Evolutionary conservation across 2,329 filamentous ascomycete genomes (phyloP).

Genomic region (Aspergillus sp.): DNA sequence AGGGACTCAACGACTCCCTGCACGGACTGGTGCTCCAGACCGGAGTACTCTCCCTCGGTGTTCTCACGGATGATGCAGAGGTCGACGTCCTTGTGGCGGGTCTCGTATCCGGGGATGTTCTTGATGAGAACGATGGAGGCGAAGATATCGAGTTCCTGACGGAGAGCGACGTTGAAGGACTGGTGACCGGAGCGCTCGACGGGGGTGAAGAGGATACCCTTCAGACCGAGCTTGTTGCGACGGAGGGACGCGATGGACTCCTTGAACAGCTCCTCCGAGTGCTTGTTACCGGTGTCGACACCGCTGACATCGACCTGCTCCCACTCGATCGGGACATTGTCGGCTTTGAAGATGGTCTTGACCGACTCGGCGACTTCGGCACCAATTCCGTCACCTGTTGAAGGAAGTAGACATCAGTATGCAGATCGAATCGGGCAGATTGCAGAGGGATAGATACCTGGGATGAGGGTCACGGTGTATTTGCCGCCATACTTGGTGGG

Average conservation of each 20-base stretch:
- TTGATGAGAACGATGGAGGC: constrained; percentile 97
- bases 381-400: constrained; percentile 82
- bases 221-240: constrained; percentile 98
- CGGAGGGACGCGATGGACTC: constrained; percentile 93
- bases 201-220: constrained; percentile 97
- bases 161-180: constrained; percentile 98
- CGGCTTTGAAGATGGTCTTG: constrained; percentile 99
- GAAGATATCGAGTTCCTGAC: constrained; percentile 99
- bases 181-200: constrained; percentile 96
- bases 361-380: constrained; percentile 97
- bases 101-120: constrained; percentile 98
- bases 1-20: constrained; percentile 95
- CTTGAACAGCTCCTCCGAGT: constrained; percentile 91
- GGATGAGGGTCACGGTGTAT: constrained; percentile 98
- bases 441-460: constrained; percentile 57
- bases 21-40: constrained; percentile 97
- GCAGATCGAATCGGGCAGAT: not conserved
- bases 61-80: constrained; percentile 99
- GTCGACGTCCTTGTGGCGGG: constrained; percentile 94
- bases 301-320: constrained; percentile 96
- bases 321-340: constrained; percentile 98
- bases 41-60: constrained; percentile 99
- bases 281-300: constrained; percentile 78
- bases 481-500: constrained; percentile 98
- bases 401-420: not conserved